Evolutionary conservation across 306 rosid species (phyloP), one percentile per base, ranked within the genome.

Genomic region (Cucumis melo): DNA sequence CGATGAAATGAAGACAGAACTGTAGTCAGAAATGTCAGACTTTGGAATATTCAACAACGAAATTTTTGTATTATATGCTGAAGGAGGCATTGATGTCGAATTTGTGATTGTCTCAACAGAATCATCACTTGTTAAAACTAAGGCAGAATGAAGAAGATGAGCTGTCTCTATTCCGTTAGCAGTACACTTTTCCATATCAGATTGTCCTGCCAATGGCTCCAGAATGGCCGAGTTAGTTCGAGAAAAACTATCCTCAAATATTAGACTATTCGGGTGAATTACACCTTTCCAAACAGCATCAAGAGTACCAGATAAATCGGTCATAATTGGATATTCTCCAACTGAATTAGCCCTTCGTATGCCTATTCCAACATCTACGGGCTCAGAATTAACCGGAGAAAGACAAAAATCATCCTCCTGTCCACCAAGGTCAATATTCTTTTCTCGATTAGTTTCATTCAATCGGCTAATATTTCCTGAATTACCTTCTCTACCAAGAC

Each of bases 261-360:
- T 78, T 56, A 57, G 87, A 80, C 67, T 59, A 82, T 82, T 88
- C 29, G 88, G 57, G 44, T 83, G 85, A 79, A 78, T 71, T 85
- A 83, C 88, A 60, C 96, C 99, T 0, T 88, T 92, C 99, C 99
- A 95, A 46, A 86, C 92, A 62, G 91, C 91, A 79, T 92, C 98
- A 82, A 92, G 93, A 75, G 98, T 90, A 76, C 90, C 93, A 32
- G 98, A 90, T 83, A 95, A 83, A 87, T 84, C 81, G 50, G 88
- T 75, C 46, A 85, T 75, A 85, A 77, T 32, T 68, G 88, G 84
- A 80, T 78, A 80, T 19, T 91, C 85, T 54, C 99, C 96, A 66
- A 88, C 99, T 42, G 98, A 92, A 77, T 87, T 86, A 56, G 88
- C 64, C 84, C 89, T 88, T 41, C 75, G 82, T 70, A 83, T 82